Evolutionary conservation across 345 rosid genomes (phyloP), one percentile per base, ranked within the genome.

Genomic region (Eucalyptus albens): DNA sequence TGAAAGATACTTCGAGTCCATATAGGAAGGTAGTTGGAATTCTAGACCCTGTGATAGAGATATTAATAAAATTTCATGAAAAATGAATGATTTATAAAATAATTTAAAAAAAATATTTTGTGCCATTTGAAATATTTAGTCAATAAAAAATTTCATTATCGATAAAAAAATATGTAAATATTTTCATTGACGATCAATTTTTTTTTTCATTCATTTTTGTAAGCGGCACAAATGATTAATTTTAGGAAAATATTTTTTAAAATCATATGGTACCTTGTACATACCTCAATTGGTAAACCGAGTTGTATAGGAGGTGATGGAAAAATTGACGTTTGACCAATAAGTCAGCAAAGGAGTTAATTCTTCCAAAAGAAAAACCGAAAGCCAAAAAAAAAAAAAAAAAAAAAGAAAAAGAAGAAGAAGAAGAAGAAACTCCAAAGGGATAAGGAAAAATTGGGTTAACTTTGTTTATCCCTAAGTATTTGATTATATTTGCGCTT

Each of bases 231-330:
- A 60, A 13, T 27, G 4, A 60, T 60, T 60, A 60, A 3, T 60
- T 60, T 60, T 27, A 27, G 33, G 15, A 60, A 27, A 60, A 60
- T 27, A 56, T 56, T 56, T 56, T 24, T 56, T 26, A 0, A 56
- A 56, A 56, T 77, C 47, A 6, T 3, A 11, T 3, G 2, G 29
- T 11, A 5, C 7, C 5, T 0, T 37, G 47, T 19, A 40, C 47
- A 40, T 21, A 1, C 27, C 47, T 11, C 29, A 37, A 37, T 37
- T 3, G 15, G 47, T 21, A 21, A 37, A 37, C 29, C 5, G 2
- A 77, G 83, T 77, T 77, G 24, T 19, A 77, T 3, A 19, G 27
- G 27, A 37, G 83, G 15, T 21, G 83, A 40, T 77, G 83, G 83
- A 22, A 40, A 77, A 37, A 21, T 77, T 21, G 47, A 40, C 24